phyloP scores from a whole-genome alignment of 257 asterid genomes.

The Marsdenia floribunda region DNA sequence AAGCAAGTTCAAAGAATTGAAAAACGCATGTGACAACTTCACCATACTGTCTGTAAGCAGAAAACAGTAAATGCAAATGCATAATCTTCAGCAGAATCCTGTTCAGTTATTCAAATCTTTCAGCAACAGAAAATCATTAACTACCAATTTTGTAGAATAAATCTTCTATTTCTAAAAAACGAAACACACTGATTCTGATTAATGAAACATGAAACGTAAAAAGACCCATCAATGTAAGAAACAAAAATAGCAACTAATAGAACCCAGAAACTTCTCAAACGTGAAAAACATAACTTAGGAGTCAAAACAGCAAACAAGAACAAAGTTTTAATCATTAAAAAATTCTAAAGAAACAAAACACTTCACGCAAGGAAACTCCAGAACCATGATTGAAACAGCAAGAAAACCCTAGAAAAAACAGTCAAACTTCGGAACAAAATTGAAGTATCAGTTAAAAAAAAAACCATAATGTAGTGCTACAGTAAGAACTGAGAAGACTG shows the following conservation, averaged over 20 bases:
- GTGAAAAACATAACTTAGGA: background rate
- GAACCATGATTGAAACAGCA: background rate
- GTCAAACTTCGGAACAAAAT: background rate
- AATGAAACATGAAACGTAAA: conserved; percentile 5
- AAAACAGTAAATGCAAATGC: background rate
- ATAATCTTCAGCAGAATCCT: background rate
- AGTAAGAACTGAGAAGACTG: background rate
- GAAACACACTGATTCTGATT: conserved; percentile 3
- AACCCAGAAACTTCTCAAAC: background rate
- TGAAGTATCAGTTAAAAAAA: background rate
- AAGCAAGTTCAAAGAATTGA: background rate
- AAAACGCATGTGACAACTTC: background rate
- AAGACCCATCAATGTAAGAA: background rate
- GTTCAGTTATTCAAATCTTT: background rate
- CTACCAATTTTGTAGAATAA: background rate
- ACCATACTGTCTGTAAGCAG: background rate
- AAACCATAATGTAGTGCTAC: background rate
- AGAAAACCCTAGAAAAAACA: background rate
- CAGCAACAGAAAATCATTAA: background rate
- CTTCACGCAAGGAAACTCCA: background rate
- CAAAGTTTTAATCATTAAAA: background rate
- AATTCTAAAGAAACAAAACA: background rate
- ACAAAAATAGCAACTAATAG: background rate
- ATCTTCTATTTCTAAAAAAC: background rate
- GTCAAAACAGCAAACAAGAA: background rate